Evolutionary conservation across 2,329 filamentous ascomycete genomes (phyloP), one percentile per base, ranked within the genome.

Genomic region (Mariannaea elegans): DNA sequence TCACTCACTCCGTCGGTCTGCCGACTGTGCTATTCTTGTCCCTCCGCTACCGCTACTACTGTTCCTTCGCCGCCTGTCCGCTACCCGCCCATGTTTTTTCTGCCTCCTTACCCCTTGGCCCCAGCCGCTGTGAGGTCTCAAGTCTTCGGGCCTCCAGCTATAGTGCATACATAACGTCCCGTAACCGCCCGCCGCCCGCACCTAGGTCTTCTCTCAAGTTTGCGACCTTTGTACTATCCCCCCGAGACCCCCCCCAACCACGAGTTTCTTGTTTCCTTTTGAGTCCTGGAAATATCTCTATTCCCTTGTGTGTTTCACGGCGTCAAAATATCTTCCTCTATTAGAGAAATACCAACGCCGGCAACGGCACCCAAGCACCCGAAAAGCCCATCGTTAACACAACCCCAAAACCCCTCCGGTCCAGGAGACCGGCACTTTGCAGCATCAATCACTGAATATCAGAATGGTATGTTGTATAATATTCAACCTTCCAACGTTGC

Each of bases 141-240:
- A 19, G 21, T 29, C 44, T 53, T 53, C 62, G 54, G 63, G 48
- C 53, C 47, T 63, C 56, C 59, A 61, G 63, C 61, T 71, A 71
- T 68, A 71, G 68, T 71, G 68, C 68, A 75, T 82, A 83, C 81
- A 82, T 83, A 83, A 82, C 77, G 73, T 71, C 67, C 74, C 72
- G 73, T 78, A 80, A 75, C 75, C 79, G 78, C 81, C 80, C 78
- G 69, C 69, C 60, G 63, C 64, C 66, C 65, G 65, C 72, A 71
- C 71, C 70, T 65, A 53, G 71, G 68, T 65, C 68, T 65, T 65
- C 68, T 75, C 71, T 73, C 72, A 74, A 73, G 69, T 78, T 80
- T 79, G 78, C 74, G 73, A 75, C 72, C 68, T 72, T 65, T 72
- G 65, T 71, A 71, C 69, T 71, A 67, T 73, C 23, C 24, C 41